Base-by-base conservation (phyloP, 169 alveolate species). In the Eimeria maxima region DNA sequence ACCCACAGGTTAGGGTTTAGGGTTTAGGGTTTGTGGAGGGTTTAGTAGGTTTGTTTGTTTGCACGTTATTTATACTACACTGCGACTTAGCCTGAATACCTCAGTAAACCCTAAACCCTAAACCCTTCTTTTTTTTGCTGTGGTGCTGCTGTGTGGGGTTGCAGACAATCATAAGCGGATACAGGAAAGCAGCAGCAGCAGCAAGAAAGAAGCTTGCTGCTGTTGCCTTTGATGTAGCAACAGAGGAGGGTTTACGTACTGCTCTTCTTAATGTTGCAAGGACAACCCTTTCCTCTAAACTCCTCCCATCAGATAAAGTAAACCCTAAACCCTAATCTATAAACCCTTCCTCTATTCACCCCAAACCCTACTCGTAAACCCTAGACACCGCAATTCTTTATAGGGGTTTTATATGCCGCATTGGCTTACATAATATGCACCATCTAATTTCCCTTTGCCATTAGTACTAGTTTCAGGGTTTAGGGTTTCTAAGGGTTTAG, bases 251-350 rank as follows among this genome's bases (percentile, higher is more conserved):
- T 45, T 74, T 89, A 11, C 33, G 96, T 18, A 67, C 38, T 14
- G 78, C 99, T 96, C 96, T 99, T 86, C 84, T 99, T 63, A 98
- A 98, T 94, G 99, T 99, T 73, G 99, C 99, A 5, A 98, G 99
- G 87, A 99, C 99, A 20, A 99, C 99, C 20, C 97, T 99, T 55
- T 98, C 99, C 80, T 99, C 99, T 14, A 99, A 99, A 98, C 98
- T 99, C 71, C 98, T 99, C 29, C 98, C 99, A 0, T 97, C 98
- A 91, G 99, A 99, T 96, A 99, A 99, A 98, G 99, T 65, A 38
- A 53, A 27, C 87, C 94, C 57, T 16, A 86, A 67, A 81, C 90
- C 90, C 90, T 27, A 27, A 38, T 6, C 63, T 63, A 69, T 81
- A 50, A 47, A 53, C 90, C 71, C 90, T 80, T 24, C 45, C n/a